Evolutionary conservation across 768 basidiomycete species (phyloP).

Genomic region (Lactarius hatsudake): DNA sequence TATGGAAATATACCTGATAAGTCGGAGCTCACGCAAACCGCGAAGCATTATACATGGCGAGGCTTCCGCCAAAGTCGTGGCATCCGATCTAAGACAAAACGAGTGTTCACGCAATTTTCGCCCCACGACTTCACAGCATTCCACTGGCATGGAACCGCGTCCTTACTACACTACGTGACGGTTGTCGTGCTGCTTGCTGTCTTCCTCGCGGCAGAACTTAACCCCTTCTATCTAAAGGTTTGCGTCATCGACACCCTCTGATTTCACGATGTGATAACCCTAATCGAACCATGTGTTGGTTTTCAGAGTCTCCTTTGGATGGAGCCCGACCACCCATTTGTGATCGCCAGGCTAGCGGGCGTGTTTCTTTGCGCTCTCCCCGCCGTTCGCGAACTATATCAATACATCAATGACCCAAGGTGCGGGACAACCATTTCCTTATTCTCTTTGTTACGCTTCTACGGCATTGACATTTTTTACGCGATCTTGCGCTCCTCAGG

Average conservation of each 20-base stretch:
- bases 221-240: conserved; percentile 87
- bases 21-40: conserved; percentile 16
- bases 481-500: conserved; percentile 39
- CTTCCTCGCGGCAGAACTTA: conserved; percentile 82
- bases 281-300: conserved; percentile 2
- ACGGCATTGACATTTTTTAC: conserved; percentile 18
- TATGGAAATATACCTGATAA: conserved; percentile 10
- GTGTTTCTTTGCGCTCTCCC: conserved; percentile 87
- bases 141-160: conserved; percentile 79
- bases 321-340: conserved; percentile 86
- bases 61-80: conserved; percentile 77
- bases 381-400: conserved; percentile 78
- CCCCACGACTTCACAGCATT: conserved; percentile 87
- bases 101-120: conserved; percentile 80
- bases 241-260: conserved; percentile 21
- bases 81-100: conserved; percentile 71
- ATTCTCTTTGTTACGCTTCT: conserved; percentile 12
- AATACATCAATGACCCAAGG: conserved; percentile 82
- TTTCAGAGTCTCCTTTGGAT: conserved; percentile 71
- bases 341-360: conserved; percentile 66
- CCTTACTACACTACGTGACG: conserved; percentile 67
- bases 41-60: conserved; percentile 81
- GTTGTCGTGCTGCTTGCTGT: conserved; percentile 74
- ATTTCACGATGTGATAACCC: neutral
- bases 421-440: conserved; percentile 37